Conservation (phyloP, 169 alveolate species). For the Cytauxzoon felis region DNA sequence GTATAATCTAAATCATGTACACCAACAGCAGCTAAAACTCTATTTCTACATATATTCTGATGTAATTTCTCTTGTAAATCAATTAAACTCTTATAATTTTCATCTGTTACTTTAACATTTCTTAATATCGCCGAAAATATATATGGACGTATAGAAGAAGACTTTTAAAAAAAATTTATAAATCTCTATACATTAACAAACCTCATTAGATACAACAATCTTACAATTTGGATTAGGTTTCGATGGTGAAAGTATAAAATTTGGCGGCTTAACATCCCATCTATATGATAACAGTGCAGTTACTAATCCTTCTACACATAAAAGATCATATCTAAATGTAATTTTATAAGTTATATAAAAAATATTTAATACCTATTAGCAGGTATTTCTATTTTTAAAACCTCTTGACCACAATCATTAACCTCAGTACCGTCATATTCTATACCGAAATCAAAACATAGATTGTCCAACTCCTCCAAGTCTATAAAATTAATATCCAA, state of each 20-base stretch:
- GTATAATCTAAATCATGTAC: conserved; percentile 92
- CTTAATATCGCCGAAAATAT: conserved; percentile 93
- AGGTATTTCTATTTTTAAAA: conserved; percentile 69
- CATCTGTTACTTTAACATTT: conserved; percentile 83
- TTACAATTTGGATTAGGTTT: neutral
- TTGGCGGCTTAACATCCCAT: conserved; percentile 45
- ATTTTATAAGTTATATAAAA: neutral
- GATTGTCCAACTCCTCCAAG: conserved; percentile 86
- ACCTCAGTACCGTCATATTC: conserved; percentile 90
- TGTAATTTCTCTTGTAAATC: conserved; percentile 96
- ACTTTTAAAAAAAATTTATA: neutral
- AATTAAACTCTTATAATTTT: conserved; percentile 88
- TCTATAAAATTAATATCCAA: conserved; percentile 39
- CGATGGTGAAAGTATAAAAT: conserved; percentile 18
- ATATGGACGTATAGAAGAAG: conserved; percentile 75
- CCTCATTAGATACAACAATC: conserved; percentile 8
- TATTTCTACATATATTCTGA: conserved; percentile 92
- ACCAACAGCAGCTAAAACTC: conserved; percentile 93
- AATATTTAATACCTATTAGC: conserved; percentile 38
- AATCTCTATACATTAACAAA: neutral
- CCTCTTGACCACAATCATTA: conserved; percentile 73
- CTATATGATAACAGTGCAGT: conserved; percentile 69
- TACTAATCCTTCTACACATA: conserved; percentile 76
- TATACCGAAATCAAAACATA: conserved; percentile 95
- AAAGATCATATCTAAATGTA: conserved; percentile 61